phyloP scores from a whole-genome alignment of 2,329 filamentous ascomycete species.

The Fusarium sublunatum region DNA sequence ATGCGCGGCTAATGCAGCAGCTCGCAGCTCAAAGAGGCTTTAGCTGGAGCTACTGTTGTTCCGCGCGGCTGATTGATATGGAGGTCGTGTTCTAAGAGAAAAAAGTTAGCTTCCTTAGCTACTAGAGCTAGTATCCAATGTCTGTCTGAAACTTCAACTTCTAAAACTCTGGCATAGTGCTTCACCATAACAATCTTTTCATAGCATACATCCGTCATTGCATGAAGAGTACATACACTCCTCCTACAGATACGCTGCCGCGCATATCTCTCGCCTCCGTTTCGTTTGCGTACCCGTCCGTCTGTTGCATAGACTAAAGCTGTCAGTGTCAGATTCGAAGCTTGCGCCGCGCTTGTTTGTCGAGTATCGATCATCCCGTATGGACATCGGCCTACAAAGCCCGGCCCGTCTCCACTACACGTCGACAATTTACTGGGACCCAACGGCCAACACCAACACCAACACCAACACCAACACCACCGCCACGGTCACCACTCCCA shows the following conservation, averaged over 20 bases:
- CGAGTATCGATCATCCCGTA: conserved; percentile 42
- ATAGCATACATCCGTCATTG: background rate
- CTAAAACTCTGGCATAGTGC: background rate
- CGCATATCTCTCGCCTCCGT: conserved; percentile 22
- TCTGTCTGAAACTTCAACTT: background rate
- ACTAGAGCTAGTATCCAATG: no score
- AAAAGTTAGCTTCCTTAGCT: background rate
- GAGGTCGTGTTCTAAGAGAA: conserved; percentile 8
- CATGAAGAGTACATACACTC: background rate
- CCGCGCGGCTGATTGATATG: conserved; percentile 32
- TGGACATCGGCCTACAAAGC: conserved; percentile 39
- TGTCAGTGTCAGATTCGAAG: conserved; percentile 4
- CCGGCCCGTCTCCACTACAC: conserved; percentile 40
- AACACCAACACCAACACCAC: conserved; percentile 37
- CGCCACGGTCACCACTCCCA: conserved; percentile 44
- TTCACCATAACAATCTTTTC: conserved; percentile 1
- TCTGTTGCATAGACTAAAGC: conserved; percentile 18
- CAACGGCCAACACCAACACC: conserved; percentile 35
- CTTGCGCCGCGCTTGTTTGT: conserved; percentile 38
- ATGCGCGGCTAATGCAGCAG: conserved; percentile 36
- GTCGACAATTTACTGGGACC: conserved; percentile 39
- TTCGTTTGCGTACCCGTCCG: conserved; percentile 30
- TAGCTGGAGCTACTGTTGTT: conserved; percentile 42
- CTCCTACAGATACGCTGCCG: background rate
- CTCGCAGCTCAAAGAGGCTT: conserved; percentile 26